Evolutionary conservation across 306 rosid species (phyloP), one percentile per base, ranked within the genome.

Genomic region (Phaseolus lunatus): DNA sequence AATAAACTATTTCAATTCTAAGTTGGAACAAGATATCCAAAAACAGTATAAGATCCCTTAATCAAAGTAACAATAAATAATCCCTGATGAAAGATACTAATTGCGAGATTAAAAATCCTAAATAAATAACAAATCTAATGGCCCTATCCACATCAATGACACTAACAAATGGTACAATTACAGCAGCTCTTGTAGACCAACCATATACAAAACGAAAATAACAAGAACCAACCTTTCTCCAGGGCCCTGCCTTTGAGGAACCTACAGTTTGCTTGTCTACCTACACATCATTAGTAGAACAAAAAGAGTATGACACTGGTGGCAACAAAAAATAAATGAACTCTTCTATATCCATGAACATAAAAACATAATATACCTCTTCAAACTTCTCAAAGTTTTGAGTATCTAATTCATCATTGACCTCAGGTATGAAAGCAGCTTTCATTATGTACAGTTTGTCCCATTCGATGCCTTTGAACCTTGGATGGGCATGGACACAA

Each of bases 161-260:
- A 63, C 48, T 43, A 44, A 41, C 41, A 31, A 73, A 70, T 29
- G 54, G 61, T n/a, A 57, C 52, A 59, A 39, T 5, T 16, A 10
- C 8, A 62, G 76, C 53, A 62, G 52, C 50, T 57, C 54, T 54
- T 72, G 56, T 26, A 71, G 70, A 49, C 49, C 7, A 67, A 74
- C 47, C 50, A 67, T 19, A 77, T 58, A 50, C 33, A 61, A 12
- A 72, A 67, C 62, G 66, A 68, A 22, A 82, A 70, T 59, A 59
- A 81, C 70, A 81, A 57, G 77, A 35, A 88, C 92, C 76, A 80
- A 96, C 99, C 99, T 96, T 92, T 86, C 97, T 92, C 99, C 99
- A 96, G 13, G 99, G 99, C 73, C 99, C 99, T 54, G 97, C 80
- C 77, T 86, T 92, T 63, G 98, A 78, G 75, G 97, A 89, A 31